A percentile compares a stretch with the other conserved stretches of the same genome.
These are phyloP conservation scores for Elsinoe perseae DNA, from an alignment of 2,329 filamentous ascomycete genomes.

Conservation along the genomic window DNA sequence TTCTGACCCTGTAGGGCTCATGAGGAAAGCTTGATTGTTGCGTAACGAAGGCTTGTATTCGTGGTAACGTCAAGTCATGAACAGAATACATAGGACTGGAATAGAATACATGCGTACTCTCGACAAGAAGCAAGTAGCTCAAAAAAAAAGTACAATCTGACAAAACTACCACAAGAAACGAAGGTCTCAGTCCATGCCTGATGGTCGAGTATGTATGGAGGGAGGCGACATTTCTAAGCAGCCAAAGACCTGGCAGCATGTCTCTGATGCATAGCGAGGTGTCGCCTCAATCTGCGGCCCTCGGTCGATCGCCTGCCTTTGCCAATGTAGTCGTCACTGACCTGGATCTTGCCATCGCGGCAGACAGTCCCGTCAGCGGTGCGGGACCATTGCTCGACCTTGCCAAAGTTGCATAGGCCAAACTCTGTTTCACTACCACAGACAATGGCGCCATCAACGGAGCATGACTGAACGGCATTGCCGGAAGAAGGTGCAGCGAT, in stretches of 20 bases:
- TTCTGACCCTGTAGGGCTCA: not conserved
- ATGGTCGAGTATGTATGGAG: not conserved
- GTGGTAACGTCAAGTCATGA: slow-evolving; percentile 6
- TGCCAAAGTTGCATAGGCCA: slow-evolving; percentile 38
- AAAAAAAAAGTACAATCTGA: not conserved
- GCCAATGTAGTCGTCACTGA: slow-evolving; percentile 2
- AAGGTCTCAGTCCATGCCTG: not conserved
- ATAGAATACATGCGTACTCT: not conserved
- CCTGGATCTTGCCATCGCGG: slow-evolving; percentile 33
- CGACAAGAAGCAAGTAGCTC: not conserved
- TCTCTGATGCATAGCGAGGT: not conserved
- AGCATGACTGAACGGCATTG: slow-evolving; percentile 11
- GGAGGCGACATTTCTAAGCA: not conserved
- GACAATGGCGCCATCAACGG: slow-evolving; percentile 29
- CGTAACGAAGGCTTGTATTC: slow-evolving; percentile 4
- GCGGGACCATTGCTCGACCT: slow-evolving; percentile 35
- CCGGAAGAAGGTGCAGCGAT: slow-evolving; percentile 24
- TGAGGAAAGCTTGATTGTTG: not conserved
- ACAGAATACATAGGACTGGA: not conserved
- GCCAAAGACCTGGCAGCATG: not conserved
- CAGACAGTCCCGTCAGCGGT: slow-evolving; percentile 38
- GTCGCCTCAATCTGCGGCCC: not conserved
- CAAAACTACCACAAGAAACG: slow-evolving; percentile 7
- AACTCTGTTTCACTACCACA: slow-evolving; percentile 37
- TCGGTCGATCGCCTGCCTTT: not conserved